Percentiles rank a stretch among this genome's conserved stretches.
Conservation (phyloP, 2,329 filamentous ascomycete species). For the Penicillium sp. region DNA sequence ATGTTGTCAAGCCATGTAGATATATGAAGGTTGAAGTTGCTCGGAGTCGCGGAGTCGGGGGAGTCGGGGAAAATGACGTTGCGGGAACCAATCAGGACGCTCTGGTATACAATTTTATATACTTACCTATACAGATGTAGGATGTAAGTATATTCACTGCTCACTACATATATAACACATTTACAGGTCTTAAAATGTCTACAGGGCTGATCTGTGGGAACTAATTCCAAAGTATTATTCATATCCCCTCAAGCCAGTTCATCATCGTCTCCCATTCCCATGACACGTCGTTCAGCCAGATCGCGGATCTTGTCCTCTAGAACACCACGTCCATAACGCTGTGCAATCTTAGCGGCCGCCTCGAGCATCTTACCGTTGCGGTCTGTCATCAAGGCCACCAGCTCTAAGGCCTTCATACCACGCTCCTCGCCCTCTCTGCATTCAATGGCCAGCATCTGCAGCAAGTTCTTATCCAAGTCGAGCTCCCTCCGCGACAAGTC, state of each 20-base stretch:
- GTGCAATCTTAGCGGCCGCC: conserved; percentile 83
- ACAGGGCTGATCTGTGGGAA: neutral
- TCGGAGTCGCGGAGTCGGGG: neutral
- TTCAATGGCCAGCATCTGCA: conserved; percentile 85
- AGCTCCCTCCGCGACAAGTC: conserved; percentile 71
- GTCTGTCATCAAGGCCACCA: conserved; percentile 83
- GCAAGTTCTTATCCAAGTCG: conserved; percentile 82
- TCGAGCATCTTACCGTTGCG: conserved; percentile 85
- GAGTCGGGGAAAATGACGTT: conserved; percentile 12
- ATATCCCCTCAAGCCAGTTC: conserved; percentile 34
- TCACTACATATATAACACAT: too few relatives aligned
- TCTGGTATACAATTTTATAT: neutral
- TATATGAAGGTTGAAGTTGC: neutral
- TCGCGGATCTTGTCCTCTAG: conserved; percentile 89
- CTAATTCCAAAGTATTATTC: neutral
- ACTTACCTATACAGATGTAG: too few relatives aligned
- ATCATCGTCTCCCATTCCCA: conserved; percentile 58
- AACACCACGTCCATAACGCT: conserved; percentile 75
- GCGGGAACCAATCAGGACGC: conserved; percentile 17
- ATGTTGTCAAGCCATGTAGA: conserved; percentile 17
- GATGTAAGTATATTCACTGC: too few relatives aligned
- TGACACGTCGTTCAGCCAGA: conserved; percentile 68
- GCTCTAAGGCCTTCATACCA: conserved; percentile 90
- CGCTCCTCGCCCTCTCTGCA: conserved; percentile 90
- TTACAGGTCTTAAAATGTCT: neutral